Evolutionary conservation across 148 eudicot species (phyloP), one percentile per base, ranked within the genome.

Genomic region (Camellia japonica): DNA sequence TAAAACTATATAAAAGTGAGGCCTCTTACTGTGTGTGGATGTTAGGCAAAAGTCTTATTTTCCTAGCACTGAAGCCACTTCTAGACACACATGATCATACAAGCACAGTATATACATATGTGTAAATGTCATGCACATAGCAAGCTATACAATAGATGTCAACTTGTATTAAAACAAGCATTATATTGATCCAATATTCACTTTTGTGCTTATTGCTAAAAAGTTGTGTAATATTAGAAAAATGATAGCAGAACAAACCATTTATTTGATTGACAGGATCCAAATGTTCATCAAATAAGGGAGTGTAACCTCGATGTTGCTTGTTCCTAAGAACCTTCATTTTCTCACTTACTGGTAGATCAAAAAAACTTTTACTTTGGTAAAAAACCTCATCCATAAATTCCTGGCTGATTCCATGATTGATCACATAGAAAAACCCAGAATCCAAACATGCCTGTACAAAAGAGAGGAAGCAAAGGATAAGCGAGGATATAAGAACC

Each of bases 351-450:
- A 84, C 23, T 6, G 99, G 97, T 79, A 93, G 89, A 82, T 82
- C 84, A 80, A 96, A 95, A 74, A 96, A 87, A 81, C 82, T 89
- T 81, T 88, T 93, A 88, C 97, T 90, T 82, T 93, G 91, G 51
- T 79, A 79, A 84, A 93, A 96, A 15, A 96, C 98, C 83, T 92
- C 92, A 67, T 92, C 95, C 97, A 96, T 87, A 72, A 96, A 88
- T 79, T 88, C 93, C 86, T 89, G 86, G 83, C 90, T 89, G 64
- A 96, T 96, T 67, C 98, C 99, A 85, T 96, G 98, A 79, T 96
- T 96, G 86, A 89, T 83, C 49, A 92, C 91, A 82, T 93, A 92
- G 87, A 93, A 93, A 80, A 96, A 96, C n/a, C 98, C 99, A 73
- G 91, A 84, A 83, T 96, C 97, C 86, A 92, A 88, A 80, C 99